phyloP scores from a whole-genome alignment of 2,329 filamentous ascomycete genomes.

The Lachnellula hyalina region DNA sequence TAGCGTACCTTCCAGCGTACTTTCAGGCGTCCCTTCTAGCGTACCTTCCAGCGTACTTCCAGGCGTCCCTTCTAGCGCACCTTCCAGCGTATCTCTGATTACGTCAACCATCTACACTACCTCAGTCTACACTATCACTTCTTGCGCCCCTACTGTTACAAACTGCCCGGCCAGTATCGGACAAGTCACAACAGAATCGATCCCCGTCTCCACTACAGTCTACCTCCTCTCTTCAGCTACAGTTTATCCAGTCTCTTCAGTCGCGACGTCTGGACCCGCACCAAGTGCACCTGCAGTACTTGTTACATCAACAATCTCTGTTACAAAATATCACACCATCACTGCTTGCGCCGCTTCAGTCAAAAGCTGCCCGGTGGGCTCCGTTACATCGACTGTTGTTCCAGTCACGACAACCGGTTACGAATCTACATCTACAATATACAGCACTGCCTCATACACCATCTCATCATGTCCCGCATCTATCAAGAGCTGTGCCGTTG shows the following conservation, averaged over 20 bases:
- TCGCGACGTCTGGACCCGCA: background rate
- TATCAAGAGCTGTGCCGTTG: slow-evolving; percentile 22
- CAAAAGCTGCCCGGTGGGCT: slow-evolving; percentile 20
- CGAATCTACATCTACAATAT: slow-evolving; percentile 39
- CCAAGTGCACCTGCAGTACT: slow-evolving; percentile 17
- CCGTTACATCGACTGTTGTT: slow-evolving; percentile 7
- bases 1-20: no score
- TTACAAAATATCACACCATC: slow-evolving; percentile 36
- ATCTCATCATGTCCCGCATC: slow-evolving; percentile 21
- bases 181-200: slow-evolving; percentile 29
- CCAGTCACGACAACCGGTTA: slow-evolving; percentile 13
- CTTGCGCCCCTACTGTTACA: slow-evolving; percentile 20
- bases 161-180: slow-evolving; percentile 12
- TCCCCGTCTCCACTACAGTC: slow-evolving; percentile 33
- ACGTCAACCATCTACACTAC: slow-evolving; percentile 30
- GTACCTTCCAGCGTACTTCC: no score
- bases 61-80: background rate
- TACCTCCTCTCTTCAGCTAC: slow-evolving; percentile 28
- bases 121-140: slow-evolving; percentile 20
- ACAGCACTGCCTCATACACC: slow-evolving; percentile 38
- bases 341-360: slow-evolving; percentile 25
- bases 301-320: slow-evolving; percentile 42
- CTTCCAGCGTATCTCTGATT: slow-evolving; percentile 22
- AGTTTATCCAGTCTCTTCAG: background rate
- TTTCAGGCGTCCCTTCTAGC: no score